Base-by-base conservation (phyloP, 495 filamentous ascomycete genomes). In the Annulohypoxylon nitens region DNA sequence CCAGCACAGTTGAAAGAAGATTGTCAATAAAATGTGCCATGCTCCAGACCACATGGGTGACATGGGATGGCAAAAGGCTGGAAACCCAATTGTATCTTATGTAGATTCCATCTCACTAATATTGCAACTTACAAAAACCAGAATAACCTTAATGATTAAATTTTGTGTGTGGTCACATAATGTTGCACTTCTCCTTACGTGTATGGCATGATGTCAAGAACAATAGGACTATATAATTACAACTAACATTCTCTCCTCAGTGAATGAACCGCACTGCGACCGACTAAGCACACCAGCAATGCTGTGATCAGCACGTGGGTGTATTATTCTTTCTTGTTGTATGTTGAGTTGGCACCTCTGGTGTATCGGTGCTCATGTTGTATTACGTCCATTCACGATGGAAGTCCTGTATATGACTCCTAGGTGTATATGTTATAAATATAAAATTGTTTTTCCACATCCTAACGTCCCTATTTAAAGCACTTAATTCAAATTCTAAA, bases 321-420 rank as follows among this genome's bases (percentile, higher is more conserved):
- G 9, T 37, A 54, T 34, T 4, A 5, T 33, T 33, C 25, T 4
- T 34, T 20, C 14, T 55, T 36, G 33, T 20, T 34, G 26, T 36
- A 57, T 34, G 30, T 57, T 57, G 53, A 20, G 53, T 37, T 57
- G 53, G 30, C 53, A 57, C 11, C 6, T 37, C 18, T 10, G 8
- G 48, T 53, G 20, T 53, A 47, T 54, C 50, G 2, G 11, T 26
- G 50, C 25, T 20, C 12, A 36, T 18, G 53, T 8, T 57, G 33
- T 57, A 57, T 57, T 9, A 37, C 53, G 14, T 57, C 33, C 5
- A 16, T 33, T 57, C 6, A 57, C n/a, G 16, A 57, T 20, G n/a
- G 53, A 8, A 14, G 39, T 43, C 39, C 39, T 43, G 14, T 14
- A 14, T 43, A 3, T 39, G 36, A 39, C 39, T 14, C 12, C 39